Conservation (phyloP, 805 yeast species). For the Blastobotrys mokoenaii region DNA sequence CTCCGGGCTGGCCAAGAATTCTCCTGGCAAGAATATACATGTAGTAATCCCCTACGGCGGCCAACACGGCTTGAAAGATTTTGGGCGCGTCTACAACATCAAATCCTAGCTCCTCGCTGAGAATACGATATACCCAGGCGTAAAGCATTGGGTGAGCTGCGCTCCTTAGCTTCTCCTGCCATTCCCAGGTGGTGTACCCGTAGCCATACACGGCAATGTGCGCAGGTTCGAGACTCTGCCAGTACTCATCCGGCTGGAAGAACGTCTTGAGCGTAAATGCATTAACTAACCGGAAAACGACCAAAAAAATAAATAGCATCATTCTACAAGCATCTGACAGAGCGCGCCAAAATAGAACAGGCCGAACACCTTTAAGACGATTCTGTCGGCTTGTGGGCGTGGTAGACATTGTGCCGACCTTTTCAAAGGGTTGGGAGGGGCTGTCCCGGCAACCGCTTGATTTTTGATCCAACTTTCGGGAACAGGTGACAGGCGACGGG, state of each 20-base stretch:
- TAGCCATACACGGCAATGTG: conserved; percentile 64
- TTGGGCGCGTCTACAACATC: conserved; percentile 48
- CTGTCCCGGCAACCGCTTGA: too few species aligned
- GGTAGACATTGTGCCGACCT: too few species aligned
- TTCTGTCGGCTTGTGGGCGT: too few species aligned
- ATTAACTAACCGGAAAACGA: conserved; percentile 48
- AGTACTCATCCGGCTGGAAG: conserved; percentile 95
- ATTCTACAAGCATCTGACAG: background rate
- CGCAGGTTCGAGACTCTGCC: conserved; percentile 91
- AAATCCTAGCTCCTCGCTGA: conserved; percentile 28
- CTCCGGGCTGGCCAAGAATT: conserved; percentile 18
- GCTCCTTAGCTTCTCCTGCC: conserved; percentile 69
- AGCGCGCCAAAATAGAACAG: background rate
- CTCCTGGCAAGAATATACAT: conserved; percentile 41
- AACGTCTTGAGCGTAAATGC: conserved; percentile 60
- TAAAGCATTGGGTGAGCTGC: conserved; percentile 73
- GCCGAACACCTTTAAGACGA: background rate
- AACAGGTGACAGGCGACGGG: too few species aligned
- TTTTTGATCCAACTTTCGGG: too few species aligned
- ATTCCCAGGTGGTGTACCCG: conserved; percentile 92
- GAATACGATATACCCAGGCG: conserved; percentile 33
- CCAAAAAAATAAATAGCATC: background rate
- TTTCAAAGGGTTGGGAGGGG: too few species aligned
- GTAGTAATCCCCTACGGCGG: conserved; percentile 63
- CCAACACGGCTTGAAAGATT: conserved; percentile 56